A percentile compares a stretch with the other conserved stretches of the same genome.
Evolutionary conservation across 2,329 filamentous ascomycete species (phyloP).

Genomic region (Cladophialophora psammophila): DNA sequence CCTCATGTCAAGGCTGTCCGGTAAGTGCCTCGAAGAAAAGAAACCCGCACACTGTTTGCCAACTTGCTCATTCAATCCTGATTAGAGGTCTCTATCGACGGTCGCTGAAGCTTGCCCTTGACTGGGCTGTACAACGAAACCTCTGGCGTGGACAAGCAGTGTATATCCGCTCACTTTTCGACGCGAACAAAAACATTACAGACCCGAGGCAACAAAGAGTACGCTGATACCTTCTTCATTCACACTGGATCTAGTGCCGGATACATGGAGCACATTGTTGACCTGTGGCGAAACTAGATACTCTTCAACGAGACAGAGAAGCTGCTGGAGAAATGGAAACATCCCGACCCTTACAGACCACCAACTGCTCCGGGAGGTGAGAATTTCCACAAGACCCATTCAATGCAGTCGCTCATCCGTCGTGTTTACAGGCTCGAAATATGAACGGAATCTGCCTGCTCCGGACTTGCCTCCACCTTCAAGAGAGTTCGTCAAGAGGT

Average conservation of each 20-base stretch:
- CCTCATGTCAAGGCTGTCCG: constrained; percentile 46
- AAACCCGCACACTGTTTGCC: constrained; percentile 4
- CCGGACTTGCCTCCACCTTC: constrained; percentile 69
- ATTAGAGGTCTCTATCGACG: constrained; percentile 81
- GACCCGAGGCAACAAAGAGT: constrained; percentile 89
- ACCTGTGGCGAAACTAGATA: constrained; percentile 61
- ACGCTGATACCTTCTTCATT: constrained; percentile 43
- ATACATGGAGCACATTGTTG: constrained; percentile 26
- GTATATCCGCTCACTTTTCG: constrained; percentile 93
- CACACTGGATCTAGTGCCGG: not conserved
- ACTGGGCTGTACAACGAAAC: constrained; percentile 93
- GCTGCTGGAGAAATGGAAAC: constrained; percentile 91
- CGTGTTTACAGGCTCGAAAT: constrained; percentile 78
- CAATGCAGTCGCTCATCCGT: constrained; percentile 21
- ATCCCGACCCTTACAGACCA: constrained; percentile 89
- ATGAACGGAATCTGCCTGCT: constrained; percentile 86
- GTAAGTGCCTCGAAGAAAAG: constrained; percentile 43
- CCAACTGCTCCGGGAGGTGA: constrained; percentile 93
- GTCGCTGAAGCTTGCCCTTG: constrained; percentile 88
- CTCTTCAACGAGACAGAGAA: constrained; percentile 88
- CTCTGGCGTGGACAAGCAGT: constrained; percentile 95
- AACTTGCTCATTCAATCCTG: constrained; percentile 41
- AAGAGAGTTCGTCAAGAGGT: constrained; percentile 40
- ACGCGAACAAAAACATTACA: constrained; percentile 84
- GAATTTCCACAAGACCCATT: constrained; percentile 38